Evolutionary conservation across 345 rosid species (phyloP).

Genomic region (Euphorbia peplus): DNA sequence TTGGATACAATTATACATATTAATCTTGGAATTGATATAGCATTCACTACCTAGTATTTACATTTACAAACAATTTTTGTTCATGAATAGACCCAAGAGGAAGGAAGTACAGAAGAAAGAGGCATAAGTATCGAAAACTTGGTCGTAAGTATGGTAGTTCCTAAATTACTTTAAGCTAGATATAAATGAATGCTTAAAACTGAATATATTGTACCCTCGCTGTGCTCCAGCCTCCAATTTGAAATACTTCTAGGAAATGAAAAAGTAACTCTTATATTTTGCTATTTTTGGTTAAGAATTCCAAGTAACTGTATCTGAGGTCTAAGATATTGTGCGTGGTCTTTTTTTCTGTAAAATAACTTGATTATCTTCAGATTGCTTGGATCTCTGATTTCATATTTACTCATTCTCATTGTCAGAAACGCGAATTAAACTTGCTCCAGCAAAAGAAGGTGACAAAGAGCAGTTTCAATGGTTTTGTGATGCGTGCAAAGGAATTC

Average conservation of each 20-base stretch:
- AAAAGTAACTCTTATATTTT: too few species aligned
- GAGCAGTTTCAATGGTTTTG: conserved; percentile 83
- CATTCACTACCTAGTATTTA: conserved; percentile 17
- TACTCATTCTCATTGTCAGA: conserved; percentile 56
- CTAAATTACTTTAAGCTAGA: conserved; percentile 12
- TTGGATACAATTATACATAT: background rate
- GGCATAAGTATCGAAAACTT: conserved; percentile 62
- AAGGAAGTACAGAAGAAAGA: conserved; percentile 70
- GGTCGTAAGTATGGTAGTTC: conserved; percentile 67
- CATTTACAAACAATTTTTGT: conserved; percentile 47
- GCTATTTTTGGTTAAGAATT: background rate
- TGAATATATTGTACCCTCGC: conserved; percentile 8
- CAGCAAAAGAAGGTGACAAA: conserved; percentile 67
- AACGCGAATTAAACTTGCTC: conserved; percentile 66
- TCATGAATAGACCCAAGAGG: conserved; percentile 70
- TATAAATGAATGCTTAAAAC: background rate
- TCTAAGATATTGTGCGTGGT: background rate
- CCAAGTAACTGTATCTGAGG: background rate
- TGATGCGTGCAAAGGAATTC: conserved; percentile 94
- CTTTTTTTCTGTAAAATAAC: background rate
- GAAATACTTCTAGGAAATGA: background rate
- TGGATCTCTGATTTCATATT: conserved; percentile 8
- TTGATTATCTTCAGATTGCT: background rate
- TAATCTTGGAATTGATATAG: background rate
- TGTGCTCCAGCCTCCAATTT: conserved; percentile 35